Evolutionary conservation across 2,329 filamentous ascomycete species (phyloP).

Genomic region (Colletotrichum sp.): DNA sequence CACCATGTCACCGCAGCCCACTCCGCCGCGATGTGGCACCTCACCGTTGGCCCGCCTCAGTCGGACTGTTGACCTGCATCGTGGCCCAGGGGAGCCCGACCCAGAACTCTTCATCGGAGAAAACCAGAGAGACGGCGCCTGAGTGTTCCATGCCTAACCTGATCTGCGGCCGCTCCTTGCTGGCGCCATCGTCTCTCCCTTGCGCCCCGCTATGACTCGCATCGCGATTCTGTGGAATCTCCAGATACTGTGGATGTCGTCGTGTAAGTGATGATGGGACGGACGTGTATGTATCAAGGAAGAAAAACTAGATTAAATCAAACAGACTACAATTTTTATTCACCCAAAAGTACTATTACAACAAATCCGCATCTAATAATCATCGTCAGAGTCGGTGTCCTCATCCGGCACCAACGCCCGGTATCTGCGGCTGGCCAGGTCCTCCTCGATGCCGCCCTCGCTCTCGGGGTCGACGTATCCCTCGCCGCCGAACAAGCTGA

Average conservation of each 20-base stretch:
- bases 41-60: conserved; percentile 5
- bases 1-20: conserved; percentile 1
- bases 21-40: conserved; percentile 12
- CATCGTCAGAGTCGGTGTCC: conserved; percentile 75
- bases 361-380: conserved; percentile 38
- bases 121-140: not conserved
- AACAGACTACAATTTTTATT: conserved; percentile 2
- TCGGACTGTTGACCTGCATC: not conserved
- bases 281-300: not conserved
- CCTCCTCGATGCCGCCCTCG: conserved; percentile 88
- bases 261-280: not conserved
- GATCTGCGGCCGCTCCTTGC: not conserved
- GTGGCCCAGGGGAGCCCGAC: not conserved
- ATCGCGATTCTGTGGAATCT: not conserved
- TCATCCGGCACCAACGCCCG: conserved; percentile 80
- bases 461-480: conserved; percentile 89
- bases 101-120: not conserved
- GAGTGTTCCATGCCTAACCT: not conserved
- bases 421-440: conserved; percentile 80
- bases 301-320: not conserved
- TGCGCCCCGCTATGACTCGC: not conserved
- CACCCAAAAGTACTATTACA: not conserved
- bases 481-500: conserved; percentile 84
- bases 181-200: not conserved
- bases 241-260: not conserved